Evolutionary conservation across 2,329 filamentous ascomycete species (phyloP), one percentile per base, ranked within the genome.

Genomic region (Ustulina deusta): DNA sequence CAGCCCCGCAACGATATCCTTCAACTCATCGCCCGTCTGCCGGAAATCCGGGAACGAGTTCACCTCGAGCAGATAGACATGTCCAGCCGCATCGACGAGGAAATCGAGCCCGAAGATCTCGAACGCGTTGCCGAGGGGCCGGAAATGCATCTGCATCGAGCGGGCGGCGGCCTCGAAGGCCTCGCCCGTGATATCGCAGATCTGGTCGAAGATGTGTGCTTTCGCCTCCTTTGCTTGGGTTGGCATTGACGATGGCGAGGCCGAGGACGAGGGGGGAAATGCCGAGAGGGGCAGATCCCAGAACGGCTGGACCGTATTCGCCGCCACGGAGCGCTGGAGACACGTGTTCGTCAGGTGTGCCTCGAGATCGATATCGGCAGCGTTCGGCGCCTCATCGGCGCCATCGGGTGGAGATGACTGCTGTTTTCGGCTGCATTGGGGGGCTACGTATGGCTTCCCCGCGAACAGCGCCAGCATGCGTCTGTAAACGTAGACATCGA

Each of bases 31-130:
- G 0, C 96, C 96, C 17, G 94, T 97, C 87, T 98, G 95, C 76
- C 87, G 90, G 77, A 98, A 98, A 81, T 99, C 96, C 10, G 96
- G 96, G 80, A 97, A 99, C 0, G 95, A 93, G 82, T 99, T 99
- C 36, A 97, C 88, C 82, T 99, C 96, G 64, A 99, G 82, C 75
- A 99, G 78, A 89, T 90, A 97, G 3, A 89, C 87, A 3, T 76
- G 84, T 0, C 89, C 90, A 9, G 78, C 75, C 0, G 78, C 84
- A 75, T 94, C 93, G 10, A 97, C 90, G 75, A 99, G 79, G 77
- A 96, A 99, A 78, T 99, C 96, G 48, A 98, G 80, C 0, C 96
- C 96, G 78, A 92, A 99, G 7, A 97, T 83, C 82, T 99, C 96
- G 77, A 98, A 98, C 0, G 91, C 93, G 78, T 97, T 95, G 0